Conservation (phyloP, 768 basidiomycete genomes). For the Lentinus brumalis region DNA sequence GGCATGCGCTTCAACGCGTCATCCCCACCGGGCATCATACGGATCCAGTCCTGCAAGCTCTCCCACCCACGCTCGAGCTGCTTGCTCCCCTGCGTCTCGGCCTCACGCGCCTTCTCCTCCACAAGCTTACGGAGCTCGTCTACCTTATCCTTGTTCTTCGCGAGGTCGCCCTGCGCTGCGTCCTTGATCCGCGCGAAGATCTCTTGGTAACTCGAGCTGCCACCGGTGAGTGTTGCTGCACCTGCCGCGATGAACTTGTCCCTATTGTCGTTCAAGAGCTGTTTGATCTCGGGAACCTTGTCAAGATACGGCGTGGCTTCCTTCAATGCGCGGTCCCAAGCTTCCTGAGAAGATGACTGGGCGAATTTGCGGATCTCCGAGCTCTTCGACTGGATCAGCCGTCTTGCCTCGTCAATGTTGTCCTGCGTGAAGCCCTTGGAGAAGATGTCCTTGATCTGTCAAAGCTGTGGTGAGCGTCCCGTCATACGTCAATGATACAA, state of each 20-base stretch:
- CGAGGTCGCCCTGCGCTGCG: conserved; percentile 22
- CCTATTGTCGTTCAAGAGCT: conserved; percentile 30
- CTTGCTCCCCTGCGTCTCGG: conserved; percentile 16
- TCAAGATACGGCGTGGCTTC: conserved; percentile 30
- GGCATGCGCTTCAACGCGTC: conserved; percentile 30
- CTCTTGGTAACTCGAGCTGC: conserved; percentile 22
- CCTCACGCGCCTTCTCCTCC: conserved; percentile 29
- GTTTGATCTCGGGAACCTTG: conserved; percentile 31
- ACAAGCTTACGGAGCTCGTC: conserved; percentile 33
- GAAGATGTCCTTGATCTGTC: conserved; percentile 31
- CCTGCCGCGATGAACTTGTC: conserved; percentile 27
- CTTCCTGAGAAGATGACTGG: conserved; percentile 26
- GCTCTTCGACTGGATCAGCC: conserved; percentile 31
- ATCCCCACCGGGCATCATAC: conserved; percentile 31
- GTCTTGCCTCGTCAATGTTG: conserved; percentile 23
- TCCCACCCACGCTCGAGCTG: conserved; percentile 24
- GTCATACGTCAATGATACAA: not conserved
- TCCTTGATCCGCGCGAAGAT: conserved; percentile 30
- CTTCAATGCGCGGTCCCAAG: conserved; percentile 29
- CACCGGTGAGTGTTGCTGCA: conserved; percentile 9
- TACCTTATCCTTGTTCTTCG: conserved; percentile 30
- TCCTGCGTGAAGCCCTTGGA: conserved; percentile 31
- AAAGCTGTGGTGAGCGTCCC: not conserved
- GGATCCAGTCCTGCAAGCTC: conserved; percentile 29
- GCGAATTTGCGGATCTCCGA: conserved; percentile 29